Percentiles rank a stretch among this genome's conserved stretches.
Evolutionary conservation across 2,329 filamentous ascomycete species (phyloP).

Genomic region (Epicoccum sorghinum): DNA sequence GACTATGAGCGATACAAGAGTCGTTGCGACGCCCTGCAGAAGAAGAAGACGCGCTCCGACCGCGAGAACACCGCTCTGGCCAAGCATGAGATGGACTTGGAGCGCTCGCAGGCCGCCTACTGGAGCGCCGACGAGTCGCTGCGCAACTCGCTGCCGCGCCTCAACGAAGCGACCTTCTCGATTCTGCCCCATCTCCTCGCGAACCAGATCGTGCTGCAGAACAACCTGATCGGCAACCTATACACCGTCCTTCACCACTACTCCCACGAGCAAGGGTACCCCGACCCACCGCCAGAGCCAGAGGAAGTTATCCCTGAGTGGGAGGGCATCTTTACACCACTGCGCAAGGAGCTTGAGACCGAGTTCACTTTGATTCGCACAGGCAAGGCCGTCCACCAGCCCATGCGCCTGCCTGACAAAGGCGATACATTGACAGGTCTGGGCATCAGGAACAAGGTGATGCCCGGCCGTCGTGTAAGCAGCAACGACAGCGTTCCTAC

Average conservation of each 20-base stretch:
- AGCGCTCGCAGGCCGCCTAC: conserved; percentile 72
- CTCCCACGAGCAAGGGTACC: conserved; percentile 71
- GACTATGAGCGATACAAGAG: conserved; percentile 82
- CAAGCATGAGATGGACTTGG: conserved; percentile 74
- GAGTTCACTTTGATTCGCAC: conserved; percentile 66
- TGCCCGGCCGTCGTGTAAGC: conserved; percentile 33
- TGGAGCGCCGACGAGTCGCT: conserved; percentile 76
- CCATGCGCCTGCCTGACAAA: conserved; percentile 58
- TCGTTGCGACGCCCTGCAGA: conserved; percentile 70
- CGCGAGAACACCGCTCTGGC: conserved; percentile 74
- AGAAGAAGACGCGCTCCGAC: conserved; percentile 72
- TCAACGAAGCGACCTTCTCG: conserved; percentile 73
- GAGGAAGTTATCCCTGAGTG: conserved; percentile 72
- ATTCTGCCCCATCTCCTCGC: conserved; percentile 75
- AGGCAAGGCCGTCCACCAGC: conserved; percentile 69
- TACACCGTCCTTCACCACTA: conserved; percentile 80
- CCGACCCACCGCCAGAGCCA: conserved; percentile 74
- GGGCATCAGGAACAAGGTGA: conserved; percentile 54
- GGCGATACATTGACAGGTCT: conserved; percentile 55
- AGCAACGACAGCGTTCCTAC: conserved; percentile 47
- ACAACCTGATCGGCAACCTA: conserved; percentile 75
- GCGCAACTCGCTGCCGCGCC: conserved; percentile 70
- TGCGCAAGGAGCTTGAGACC: conserved; percentile 70
- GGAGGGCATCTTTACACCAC: conserved; percentile 66
- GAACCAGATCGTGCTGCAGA: conserved; percentile 76